Evolutionary conservation across 371 early-diverging fungal genomes (phyloP).

Genomic region (Mortierella sp.): DNA sequence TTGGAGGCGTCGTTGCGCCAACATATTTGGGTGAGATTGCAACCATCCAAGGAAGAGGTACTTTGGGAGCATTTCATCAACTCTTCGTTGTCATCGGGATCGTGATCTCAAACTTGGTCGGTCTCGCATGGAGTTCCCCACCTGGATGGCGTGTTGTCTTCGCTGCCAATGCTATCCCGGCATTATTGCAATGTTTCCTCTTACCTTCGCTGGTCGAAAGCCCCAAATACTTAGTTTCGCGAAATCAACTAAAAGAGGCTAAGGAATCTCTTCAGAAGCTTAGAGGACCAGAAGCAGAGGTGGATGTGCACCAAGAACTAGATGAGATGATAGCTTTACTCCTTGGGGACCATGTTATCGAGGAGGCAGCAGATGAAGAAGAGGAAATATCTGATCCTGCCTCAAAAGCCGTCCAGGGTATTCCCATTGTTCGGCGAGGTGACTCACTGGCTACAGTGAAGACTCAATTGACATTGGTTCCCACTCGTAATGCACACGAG

Average conservation of each 20-base stretch:
- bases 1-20: conserved; percentile 82
- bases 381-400: background rate
- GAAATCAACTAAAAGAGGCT: conserved; percentile 71
- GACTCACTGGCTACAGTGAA: conserved; percentile 14
- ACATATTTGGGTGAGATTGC: conserved; percentile 88
- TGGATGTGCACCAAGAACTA: conserved; percentile 63
- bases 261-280: conserved; percentile 66
- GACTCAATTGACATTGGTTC: background rate
- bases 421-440: conserved; percentile 6
- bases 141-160: conserved; percentile 79
- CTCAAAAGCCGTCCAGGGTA: background rate
- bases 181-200: conserved; percentile 75
- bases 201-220: conserved; percentile 82
- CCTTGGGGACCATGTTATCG: conserved; percentile 35
- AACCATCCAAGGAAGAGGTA: conserved; percentile 79
- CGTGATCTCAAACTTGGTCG: conserved; percentile 71
- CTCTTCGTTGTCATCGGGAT: conserved; percentile 86
- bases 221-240: conserved; percentile 77
- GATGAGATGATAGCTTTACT: conserved; percentile 66
- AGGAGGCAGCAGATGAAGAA: background rate
- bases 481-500: background rate
- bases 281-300: conserved; percentile 66
- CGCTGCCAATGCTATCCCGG: conserved; percentile 72
- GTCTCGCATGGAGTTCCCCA: conserved; percentile 67
- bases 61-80: conserved; percentile 79